phyloP scores from a whole-genome alignment of 495 filamentous ascomycete species.

The Aspergillus ellipticus region DNA sequence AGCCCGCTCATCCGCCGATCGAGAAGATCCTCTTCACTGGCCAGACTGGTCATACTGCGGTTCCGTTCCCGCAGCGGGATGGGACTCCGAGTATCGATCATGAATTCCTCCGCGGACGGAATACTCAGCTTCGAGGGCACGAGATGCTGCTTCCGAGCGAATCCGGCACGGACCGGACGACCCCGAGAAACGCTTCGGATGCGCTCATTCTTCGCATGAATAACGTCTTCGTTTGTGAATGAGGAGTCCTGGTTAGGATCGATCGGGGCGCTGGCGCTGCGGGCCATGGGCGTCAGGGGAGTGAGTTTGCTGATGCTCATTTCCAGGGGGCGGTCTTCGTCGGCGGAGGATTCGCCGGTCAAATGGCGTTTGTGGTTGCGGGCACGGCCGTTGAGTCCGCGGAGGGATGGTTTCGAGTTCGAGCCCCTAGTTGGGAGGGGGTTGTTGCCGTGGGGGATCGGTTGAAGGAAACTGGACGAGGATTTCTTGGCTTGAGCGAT shows the following conservation, averaged over 20 bases:
- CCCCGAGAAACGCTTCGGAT: constrained; percentile 6
- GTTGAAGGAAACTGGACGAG: constrained; percentile 19
- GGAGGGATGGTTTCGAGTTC: not conserved
- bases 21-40: constrained; percentile 80
- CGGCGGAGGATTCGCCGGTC: constrained; percentile 64
- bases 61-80: constrained; percentile 29
- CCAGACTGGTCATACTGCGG: constrained; percentile 66
- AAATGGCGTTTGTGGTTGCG: constrained; percentile 39
- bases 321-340: constrained; percentile 77
- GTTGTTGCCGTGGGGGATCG: constrained; percentile 4
- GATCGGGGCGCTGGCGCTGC: not conserved
- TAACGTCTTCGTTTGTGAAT: not conserved
- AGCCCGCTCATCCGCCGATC: constrained; percentile 82
- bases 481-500: constrained; percentile 38
- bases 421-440: not conserved
- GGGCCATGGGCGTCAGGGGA: constrained; percentile 18
- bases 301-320: constrained; percentile 57
- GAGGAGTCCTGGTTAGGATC: not conserved
- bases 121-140: constrained; percentile 23
- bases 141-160: constrained; percentile 10
- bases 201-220: not conserved
- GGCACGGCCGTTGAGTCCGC: not conserved
- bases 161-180: constrained; percentile 1
- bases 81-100: constrained; percentile 22
- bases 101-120: constrained; percentile 23